Conservation (phyloP, 139 green algal genomes). For the Dunaliella primolecta region DNA sequence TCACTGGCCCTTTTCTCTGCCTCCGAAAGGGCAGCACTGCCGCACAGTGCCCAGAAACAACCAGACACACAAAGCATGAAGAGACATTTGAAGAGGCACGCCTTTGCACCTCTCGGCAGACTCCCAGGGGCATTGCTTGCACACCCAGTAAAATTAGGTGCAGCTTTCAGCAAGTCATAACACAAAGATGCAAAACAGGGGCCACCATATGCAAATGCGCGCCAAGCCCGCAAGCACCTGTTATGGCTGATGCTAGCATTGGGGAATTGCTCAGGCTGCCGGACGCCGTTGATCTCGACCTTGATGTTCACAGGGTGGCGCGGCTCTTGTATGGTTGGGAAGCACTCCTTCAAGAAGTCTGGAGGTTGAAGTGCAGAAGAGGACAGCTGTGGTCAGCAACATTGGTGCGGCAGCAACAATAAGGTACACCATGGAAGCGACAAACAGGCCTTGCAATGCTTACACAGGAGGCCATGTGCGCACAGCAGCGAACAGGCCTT, state of each 20-base stretch:
- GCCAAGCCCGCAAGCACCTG: too few relatives aligned
- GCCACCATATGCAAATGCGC: too few relatives aligned
- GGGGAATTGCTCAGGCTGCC: slow-evolving; percentile 13
- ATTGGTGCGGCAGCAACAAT: not conserved
- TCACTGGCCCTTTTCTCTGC: too few relatives aligned
- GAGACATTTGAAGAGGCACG: too few relatives aligned
- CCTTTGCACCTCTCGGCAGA: too few relatives aligned
- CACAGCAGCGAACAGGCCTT: not conserved
- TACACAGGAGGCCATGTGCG: not conserved
- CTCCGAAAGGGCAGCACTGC: too few relatives aligned
- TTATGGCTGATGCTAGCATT: slow-evolving; percentile 17
- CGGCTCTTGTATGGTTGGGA: not conserved
- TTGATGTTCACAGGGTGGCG: slow-evolving; percentile 10
- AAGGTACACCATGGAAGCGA: not conserved
- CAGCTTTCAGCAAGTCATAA: too few relatives aligned
- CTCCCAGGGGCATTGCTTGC: not conserved
- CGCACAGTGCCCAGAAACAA: too few relatives aligned
- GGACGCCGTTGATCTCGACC: slow-evolving; percentile 16
- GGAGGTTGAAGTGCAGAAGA: too few relatives aligned
- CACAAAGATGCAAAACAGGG: too few relatives aligned
- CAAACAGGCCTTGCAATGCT: not conserved
- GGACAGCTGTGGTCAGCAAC: not conserved
- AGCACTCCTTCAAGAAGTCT: slow-evolving; percentile 12
- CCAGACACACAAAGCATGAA: not conserved
- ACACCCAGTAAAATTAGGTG: too few relatives aligned